phyloP scores from a whole-genome alignment of 306 rosid species.

The Begonia masoniana region DNA sequence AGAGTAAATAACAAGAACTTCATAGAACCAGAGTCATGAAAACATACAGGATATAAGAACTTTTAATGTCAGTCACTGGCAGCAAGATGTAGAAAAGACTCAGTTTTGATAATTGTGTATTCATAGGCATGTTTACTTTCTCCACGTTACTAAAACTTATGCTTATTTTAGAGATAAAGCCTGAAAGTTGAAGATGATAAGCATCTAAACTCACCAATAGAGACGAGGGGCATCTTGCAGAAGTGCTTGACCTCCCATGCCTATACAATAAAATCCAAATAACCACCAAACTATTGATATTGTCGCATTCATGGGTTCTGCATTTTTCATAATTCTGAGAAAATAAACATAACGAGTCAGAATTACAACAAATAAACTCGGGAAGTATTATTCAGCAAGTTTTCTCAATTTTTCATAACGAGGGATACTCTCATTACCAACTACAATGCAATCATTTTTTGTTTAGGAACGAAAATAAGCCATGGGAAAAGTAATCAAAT shows the following conservation, averaged over 20 bases:
- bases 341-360: background rate
- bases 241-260: conserved; percentile 65
- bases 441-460: background rate
- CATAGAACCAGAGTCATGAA: no score
- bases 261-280: conserved; percentile 81
- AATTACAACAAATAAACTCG: background rate
- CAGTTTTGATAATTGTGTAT: no score
- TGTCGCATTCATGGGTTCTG: conserved; percentile 49
- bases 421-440: background rate
- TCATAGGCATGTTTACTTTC: no score
- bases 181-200: no score
- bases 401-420: background rate
- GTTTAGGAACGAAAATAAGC: background rate
- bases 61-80: no score
- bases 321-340: conserved; percentile 48
- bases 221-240: conserved; percentile 75
- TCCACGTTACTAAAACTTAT: no score
- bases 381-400: background rate
- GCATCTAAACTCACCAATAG: conserved; percentile 36
- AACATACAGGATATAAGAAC: no score
- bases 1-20: background rate
- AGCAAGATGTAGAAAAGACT: no score
- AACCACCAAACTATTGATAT: conserved; percentile 79
- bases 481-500: background rate
- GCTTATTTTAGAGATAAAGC: no score